A percentile compares a stretch with the other conserved stretches of the same genome.
Evolutionary conservation across 1,284 basidiomycete genomes (phyloP).

Genomic region (Naganishia liquefaciens): DNA sequence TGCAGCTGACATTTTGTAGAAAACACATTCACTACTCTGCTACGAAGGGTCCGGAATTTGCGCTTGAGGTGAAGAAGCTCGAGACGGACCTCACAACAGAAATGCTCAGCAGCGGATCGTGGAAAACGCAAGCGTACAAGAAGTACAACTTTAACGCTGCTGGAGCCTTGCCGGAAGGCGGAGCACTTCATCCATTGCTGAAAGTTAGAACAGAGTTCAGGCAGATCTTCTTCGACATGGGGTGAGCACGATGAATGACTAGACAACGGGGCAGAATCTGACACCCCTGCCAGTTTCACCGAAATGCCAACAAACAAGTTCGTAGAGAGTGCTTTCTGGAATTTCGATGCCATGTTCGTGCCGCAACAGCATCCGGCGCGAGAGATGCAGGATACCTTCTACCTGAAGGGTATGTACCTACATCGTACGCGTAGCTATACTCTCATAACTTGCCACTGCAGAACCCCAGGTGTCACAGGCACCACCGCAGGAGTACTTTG

Average conservation of each 20-base stretch:
- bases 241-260: slow-evolving; percentile 59
- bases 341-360: slow-evolving; percentile 97
- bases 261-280: background rate
- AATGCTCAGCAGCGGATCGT: slow-evolving; percentile 66
- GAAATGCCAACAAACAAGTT: slow-evolving; percentile 99
- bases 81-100: slow-evolving; percentile 97
- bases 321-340: slow-evolving; percentile 99
- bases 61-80: slow-evolving; percentile 89
- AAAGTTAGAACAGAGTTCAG: slow-evolving; percentile 98
- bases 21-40: slow-evolving; percentile 95
- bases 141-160: slow-evolving; percentile 99
- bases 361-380: slow-evolving; percentile 99
- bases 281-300: slow-evolving; percentile 68
- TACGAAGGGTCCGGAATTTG: slow-evolving; percentile 81
- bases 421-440: background rate
- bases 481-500: slow-evolving; percentile 83
- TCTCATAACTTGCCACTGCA: slow-evolving; percentile 45
- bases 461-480: slow-evolving; percentile 78
- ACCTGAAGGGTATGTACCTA: slow-evolving; percentile 72
- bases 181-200: slow-evolving; percentile 91
- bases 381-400: slow-evolving; percentile 98
- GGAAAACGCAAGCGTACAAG: slow-evolving; percentile 91
- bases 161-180: slow-evolving; percentile 81
- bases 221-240: slow-evolving; percentile 99
- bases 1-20: slow-evolving; percentile 55